phyloP scores from a whole-genome alignment of 805 yeast species.

The Candida glaebosa region DNA sequence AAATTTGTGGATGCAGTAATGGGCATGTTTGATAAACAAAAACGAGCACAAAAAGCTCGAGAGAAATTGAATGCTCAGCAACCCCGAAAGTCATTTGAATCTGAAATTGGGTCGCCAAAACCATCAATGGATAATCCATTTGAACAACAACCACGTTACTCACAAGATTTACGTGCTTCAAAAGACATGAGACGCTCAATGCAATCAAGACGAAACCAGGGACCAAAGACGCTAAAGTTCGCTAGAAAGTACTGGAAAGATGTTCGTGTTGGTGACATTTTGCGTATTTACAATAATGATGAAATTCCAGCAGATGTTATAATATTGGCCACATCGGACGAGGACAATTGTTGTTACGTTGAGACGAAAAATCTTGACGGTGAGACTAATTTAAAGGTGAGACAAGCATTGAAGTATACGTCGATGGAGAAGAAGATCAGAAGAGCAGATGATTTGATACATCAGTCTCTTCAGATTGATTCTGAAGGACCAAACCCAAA shows the following conservation, averaged over 20 bases:
- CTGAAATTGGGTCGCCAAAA: conserved; percentile 17
- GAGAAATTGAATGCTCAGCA: conserved; percentile 8
- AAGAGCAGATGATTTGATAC: conserved; percentile 34
- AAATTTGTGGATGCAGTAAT: conserved; percentile 24
- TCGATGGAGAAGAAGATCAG: conserved; percentile 41
- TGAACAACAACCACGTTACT: conserved; percentile 4
- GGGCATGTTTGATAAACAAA: conserved; percentile 30
- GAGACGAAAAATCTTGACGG: conserved; percentile 47
- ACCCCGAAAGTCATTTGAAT: conserved; percentile 32
- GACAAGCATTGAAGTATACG: conserved; percentile 67
- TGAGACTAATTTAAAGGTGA: conserved; percentile 67
- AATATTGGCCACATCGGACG: conserved; percentile 64
- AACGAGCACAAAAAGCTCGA: conserved; percentile 30
- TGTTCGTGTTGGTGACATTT: conserved; percentile 70
- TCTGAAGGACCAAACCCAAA: conserved; percentile 84
- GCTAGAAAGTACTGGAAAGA: conserved; percentile 57
- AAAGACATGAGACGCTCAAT: conserved; percentile 7
- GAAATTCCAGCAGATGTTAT: conserved; percentile 77
- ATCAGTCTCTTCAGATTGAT: conserved; percentile 61
- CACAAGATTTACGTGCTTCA: conserved; percentile 1
- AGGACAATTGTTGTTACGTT: conserved; percentile 64
- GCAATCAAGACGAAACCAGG: conserved; percentile 6
- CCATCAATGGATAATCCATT: conserved; percentile 14
- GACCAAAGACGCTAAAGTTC: conserved; percentile 25
- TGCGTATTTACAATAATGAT: conserved; percentile 65